Base-by-base conservation (phyloP, 352 stramenopile species). In the Pythium brassicae region DNA sequence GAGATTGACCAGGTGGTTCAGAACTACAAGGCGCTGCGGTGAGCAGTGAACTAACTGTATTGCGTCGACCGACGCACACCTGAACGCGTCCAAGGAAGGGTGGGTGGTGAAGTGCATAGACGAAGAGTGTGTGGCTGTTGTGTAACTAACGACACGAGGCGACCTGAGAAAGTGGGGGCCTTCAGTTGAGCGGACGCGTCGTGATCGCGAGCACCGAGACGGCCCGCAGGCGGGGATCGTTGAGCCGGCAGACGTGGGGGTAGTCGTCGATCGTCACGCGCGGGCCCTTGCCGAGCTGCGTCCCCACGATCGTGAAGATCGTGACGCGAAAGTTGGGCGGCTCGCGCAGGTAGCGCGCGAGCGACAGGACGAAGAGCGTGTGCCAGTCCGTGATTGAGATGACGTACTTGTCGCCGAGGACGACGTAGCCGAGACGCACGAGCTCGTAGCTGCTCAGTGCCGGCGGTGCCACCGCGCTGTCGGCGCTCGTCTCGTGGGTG, bases 1-100 rank as follows among this genome's bases (percentile, higher is more conserved):
- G 66, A 66, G 22, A 63, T 89, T n/a, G 82, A 90, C 54, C 82
- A 92, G 44, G 65, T 92, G 39, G 74, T 83, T 10, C 68, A 72
- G n/a, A 89, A 86, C 61, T 90, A 90, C 43, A 50, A 62, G 32
- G 53, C 53, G 0, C 46, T 78, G 47, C 67, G 48, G 35, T 55
- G 22, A 58, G 23, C 6, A 44, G 14, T 22, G 17, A 44, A 44
- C 14, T n/a, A n/a, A n/a, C n/a, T n/a, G n/a, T n/a, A n/a, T n/a
- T n/a, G n/a, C n/a, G n/a, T n/a, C n/a, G n/a, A n/a, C n/a, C n/a
- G n/a, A n/a, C n/a, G n/a, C n/a, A n/a, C n/a, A n/a, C n/a, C n/a
- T n/a, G n/a, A n/a, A n/a, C n/a, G n/a, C n/a, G n/a, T n/a, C n/a
- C n/a, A n/a, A n/a, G n/a, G n/a, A n/a, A n/a, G n/a, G n/a, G n/a